These are phyloP conservation scores for Aspergillus kassunensis DNA, from an alignment of 495 filamentous ascomycete genomes.

Conservation along the genomic window DNA sequence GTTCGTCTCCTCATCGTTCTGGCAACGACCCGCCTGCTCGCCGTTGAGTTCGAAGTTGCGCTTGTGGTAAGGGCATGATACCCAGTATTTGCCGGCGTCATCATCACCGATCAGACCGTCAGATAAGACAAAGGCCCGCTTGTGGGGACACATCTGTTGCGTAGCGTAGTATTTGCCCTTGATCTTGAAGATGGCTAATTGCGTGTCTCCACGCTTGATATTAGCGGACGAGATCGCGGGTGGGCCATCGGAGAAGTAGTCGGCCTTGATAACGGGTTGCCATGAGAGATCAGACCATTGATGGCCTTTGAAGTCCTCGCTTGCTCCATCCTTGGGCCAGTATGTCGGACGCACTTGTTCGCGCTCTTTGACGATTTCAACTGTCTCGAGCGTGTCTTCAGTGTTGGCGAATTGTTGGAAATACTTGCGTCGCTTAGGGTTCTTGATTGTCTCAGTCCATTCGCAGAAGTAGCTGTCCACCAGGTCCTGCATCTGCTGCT, in stretches of 20 bases:
- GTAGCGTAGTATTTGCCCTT: conserved; percentile 81
- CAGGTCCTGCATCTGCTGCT: conserved; percentile 84
- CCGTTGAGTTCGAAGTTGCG: conserved; percentile 80
- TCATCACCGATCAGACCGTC: conserved; percentile 87
- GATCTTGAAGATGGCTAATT: conserved; percentile 87
- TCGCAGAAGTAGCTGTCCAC: conserved; percentile 92
- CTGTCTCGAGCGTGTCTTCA: conserved; percentile 59
- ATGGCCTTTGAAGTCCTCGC: conserved; percentile 69
- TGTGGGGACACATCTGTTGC: conserved; percentile 98
- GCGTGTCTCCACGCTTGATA: conserved; percentile 86
- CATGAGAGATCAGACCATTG: conserved; percentile 73
- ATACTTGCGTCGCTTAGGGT: conserved; percentile 61
- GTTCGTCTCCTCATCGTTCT: conserved; percentile 70
- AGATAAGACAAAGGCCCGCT: conserved; percentile 83
- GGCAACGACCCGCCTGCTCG: conserved; percentile 65
- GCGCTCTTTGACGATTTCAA: conserved; percentile 72
- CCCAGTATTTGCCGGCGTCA: conserved; percentile 62
- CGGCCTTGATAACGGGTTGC: conserved; percentile 77
- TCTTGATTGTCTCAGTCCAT: conserved; percentile 81
- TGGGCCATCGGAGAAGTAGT: conserved; percentile 64
- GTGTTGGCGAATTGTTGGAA: conserved; percentile 94
- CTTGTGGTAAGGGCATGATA: conserved; percentile 91
- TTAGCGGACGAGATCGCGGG: conserved; percentile 65
- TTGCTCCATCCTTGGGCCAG: conserved; percentile 71
- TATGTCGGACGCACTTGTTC: conserved; percentile 73